Evolutionary conservation across 2,329 filamentous ascomycete species (phyloP), one percentile per base, ranked within the genome.

Genomic region (Colletotrichum sp.): DNA sequence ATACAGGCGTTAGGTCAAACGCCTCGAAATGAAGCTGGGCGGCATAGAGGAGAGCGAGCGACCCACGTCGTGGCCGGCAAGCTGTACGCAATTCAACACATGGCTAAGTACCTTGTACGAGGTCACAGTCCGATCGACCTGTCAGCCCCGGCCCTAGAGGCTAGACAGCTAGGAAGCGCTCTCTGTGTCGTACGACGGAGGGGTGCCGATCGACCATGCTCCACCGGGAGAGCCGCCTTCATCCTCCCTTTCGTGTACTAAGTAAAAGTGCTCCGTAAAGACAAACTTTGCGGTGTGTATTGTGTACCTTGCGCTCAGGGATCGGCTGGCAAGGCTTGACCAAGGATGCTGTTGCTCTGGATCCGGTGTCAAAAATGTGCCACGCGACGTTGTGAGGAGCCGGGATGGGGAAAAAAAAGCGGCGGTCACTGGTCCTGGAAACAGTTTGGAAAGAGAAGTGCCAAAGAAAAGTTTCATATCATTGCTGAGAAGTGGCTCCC

Each of bases 121-220:
- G 28, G 39, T 15, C 30, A 30, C 19, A 52, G 64, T 32, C 32
- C 25, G 28, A 68, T 52, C 68, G 13, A 44, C 36, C 68, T 48
- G 68, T 44, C 67, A 60, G 28, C 30, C 32, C 67, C 67, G 16
- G 60, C 25, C 68, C n/a, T n/a, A 32, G 32, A 55, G 71, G 65
- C 63, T 34, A 55, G 63, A 55, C 27, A 7, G 60, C 32, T 48
- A 32, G 28, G 60, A 25, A 36, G 36, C 55, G 25, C 34, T 48
- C 32, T 39, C 48, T 19, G 44, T 36, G 63, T 64, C 68, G 63
- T 75, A 72, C 57, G 69, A 75, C 39, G 68, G 73, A 72, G 69
- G 63, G 39, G 69, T 75, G 73, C 73, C 73, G 69, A 72, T 68
- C 73, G 63, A 19, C 69, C 32, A 34, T 57, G 57, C 52, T 61